Percentiles rank a stretch among this genome's conserved stretches.
Conservation (phyloP, 2,329 filamentous ascomycete species). For the Venturia asperata region DNA sequence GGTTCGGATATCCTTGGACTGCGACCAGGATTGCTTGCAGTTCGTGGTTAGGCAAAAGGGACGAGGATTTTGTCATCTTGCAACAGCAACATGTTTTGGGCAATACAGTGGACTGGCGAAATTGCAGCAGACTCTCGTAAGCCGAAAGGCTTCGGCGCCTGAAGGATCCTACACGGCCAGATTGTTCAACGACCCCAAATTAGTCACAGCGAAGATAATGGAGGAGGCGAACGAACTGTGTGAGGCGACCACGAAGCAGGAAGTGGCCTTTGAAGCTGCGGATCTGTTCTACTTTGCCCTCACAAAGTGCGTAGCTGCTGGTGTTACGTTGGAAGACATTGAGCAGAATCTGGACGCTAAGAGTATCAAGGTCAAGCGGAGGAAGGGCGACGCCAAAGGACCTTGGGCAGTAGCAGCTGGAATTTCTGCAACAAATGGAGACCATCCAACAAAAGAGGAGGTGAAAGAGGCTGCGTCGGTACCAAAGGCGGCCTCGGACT, state of each 20-base stretch:
- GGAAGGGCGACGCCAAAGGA: slow-evolving; percentile 88
- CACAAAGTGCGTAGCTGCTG: slow-evolving; percentile 77
- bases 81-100: slow-evolving; percentile 89
- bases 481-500: slow-evolving; percentile 43
- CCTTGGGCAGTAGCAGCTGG: slow-evolving; percentile 75
- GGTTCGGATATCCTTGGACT: slow-evolving; percentile 77
- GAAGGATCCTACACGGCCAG: slow-evolving; percentile 88
- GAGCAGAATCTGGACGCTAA: slow-evolving; percentile 91
- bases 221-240: slow-evolving; percentile 96
- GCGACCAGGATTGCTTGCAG: slow-evolving; percentile 84
- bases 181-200: slow-evolving; percentile 83
- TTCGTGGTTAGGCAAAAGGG: slow-evolving; percentile 89
- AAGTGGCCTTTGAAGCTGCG: slow-evolving; percentile 89
- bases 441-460: slow-evolving; percentile 31
- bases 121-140: slow-evolving; percentile 78
- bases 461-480: slow-evolving; percentile 47
- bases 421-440: slow-evolving; percentile 22
- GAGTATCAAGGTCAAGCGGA: slow-evolving; percentile 88
- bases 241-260: slow-evolving; percentile 70
- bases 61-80: slow-evolving; percentile 84
- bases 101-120: slow-evolving; percentile 72
- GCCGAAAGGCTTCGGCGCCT: slow-evolving; percentile 75
- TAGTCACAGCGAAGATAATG: slow-evolving; percentile 93
- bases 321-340: slow-evolving; percentile 80
- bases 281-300: slow-evolving; percentile 95